Percentiles rank a stretch among this genome's conserved stretches.
Conservation (phyloP, 768 basidiomycete species). For the Tricholoma terreum region DNA sequence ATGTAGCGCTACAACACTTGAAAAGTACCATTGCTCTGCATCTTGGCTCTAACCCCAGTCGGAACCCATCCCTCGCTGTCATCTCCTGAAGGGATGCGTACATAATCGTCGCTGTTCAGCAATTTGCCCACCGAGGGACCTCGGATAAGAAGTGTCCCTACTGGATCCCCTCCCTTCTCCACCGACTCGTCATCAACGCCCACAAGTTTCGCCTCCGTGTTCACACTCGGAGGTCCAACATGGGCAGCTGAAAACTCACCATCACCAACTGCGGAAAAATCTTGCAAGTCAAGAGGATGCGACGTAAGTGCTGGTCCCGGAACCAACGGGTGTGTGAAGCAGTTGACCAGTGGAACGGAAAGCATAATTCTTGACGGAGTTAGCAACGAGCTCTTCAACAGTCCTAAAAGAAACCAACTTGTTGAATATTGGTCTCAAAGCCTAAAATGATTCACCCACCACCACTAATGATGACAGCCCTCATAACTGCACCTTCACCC, state of each 20-base stretch:
- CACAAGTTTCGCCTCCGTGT: slow-evolving; percentile 79
- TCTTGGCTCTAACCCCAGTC: slow-evolving; percentile 42
- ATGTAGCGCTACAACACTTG: slow-evolving; percentile 30
- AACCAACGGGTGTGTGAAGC: slow-evolving; percentile 57
- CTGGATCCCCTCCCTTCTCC: slow-evolving; percentile 65
- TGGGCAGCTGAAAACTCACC: slow-evolving; percentile 36
- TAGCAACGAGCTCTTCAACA: slow-evolving; percentile 45
- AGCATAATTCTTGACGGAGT: slow-evolving; percentile 70
- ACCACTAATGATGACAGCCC: slow-evolving; percentile 70
- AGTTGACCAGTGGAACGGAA: slow-evolving; percentile 72
- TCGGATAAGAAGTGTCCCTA: slow-evolving; percentile 56
- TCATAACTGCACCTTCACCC: slow-evolving; percentile 59
- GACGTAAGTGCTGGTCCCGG: slow-evolving; percentile 79
- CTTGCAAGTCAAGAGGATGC: slow-evolving; percentile 83
- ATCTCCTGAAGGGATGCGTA: slow-evolving; percentile 29
- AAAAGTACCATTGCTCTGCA: slow-evolving; percentile 70
- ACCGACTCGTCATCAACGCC: slow-evolving; percentile 63
- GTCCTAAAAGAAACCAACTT: slow-evolving; percentile 33
- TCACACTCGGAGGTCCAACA: slow-evolving; percentile 80
- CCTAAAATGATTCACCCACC: slow-evolving; percentile 41
- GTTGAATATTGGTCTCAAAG: slow-evolving; percentile 1
- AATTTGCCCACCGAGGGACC: slow-evolving; percentile 71
- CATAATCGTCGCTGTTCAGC: slow-evolving; percentile 40
- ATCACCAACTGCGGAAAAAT: slow-evolving; percentile 40
- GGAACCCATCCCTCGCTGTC: slow-evolving; percentile 45